These are phyloP conservation scores for Pythium phragmitis DNA, from an alignment of 352 stramenopile genomes.

Conservation along the genomic window DNA sequence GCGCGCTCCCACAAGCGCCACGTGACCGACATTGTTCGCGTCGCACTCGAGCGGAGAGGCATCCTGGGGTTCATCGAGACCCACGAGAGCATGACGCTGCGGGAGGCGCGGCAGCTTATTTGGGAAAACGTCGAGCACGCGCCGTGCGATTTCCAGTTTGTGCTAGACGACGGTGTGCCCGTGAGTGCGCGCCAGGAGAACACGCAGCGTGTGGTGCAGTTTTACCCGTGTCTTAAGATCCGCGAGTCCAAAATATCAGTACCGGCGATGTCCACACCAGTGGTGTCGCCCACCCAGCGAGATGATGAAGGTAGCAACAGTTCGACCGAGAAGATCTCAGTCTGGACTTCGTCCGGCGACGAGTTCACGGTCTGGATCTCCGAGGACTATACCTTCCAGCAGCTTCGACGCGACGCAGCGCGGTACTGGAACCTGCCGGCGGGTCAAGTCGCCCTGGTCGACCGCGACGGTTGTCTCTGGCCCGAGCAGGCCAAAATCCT, in stretches of 20 bases:
- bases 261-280: background rate
- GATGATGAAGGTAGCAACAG: background rate
- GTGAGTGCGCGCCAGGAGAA: conserved; percentile 62
- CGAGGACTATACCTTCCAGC: conserved; percentile 73
- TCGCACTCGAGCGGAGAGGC: conserved; percentile 57
- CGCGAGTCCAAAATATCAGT: conserved; percentile 34
- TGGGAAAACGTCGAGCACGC: conserved; percentile 70
- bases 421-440: conserved; percentile 67
- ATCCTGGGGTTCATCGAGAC: conserved; percentile 80
- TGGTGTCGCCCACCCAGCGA: background rate
- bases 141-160: conserved; percentile 64
- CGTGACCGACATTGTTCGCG: conserved; percentile 56
- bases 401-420: conserved; percentile 63
- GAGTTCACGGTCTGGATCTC: conserved; percentile 69
- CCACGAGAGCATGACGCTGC: conserved; percentile 58
- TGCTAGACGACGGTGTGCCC: conserved; percentile 60
- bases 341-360: conserved; percentile 47
- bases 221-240: conserved; percentile 73
- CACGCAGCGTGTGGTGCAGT: conserved; percentile 54
- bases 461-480: conserved; percentile 71
- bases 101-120: conserved; percentile 59
- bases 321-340: conserved; percentile 47
- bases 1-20: conserved; percentile 42
- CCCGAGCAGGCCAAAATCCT: conserved; percentile 74
- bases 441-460: conserved; percentile 42